Conservation (phyloP, 2,329 filamentous ascomycete species). For the Hirsutella rhossiliensis region DNA sequence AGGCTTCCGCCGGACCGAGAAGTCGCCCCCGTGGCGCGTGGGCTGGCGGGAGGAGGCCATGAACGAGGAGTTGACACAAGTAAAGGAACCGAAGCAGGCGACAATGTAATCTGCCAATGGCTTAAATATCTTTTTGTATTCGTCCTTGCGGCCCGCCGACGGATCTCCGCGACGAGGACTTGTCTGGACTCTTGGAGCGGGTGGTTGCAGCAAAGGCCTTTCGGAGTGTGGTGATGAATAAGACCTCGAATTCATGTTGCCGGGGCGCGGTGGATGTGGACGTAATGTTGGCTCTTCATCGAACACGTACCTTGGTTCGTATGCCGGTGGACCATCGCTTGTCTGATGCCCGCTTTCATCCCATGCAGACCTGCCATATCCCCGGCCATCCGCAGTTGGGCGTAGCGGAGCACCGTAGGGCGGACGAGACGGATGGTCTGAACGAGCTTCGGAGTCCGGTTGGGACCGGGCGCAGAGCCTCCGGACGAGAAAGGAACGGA, state of each 20-base stretch:
- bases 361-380: not conserved
- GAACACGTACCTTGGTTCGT: conserved; percentile 16
- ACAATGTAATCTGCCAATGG: conserved; percentile 68
- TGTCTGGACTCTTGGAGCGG: conserved; percentile 4
- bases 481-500: conserved; percentile 17
- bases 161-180: conserved; percentile 8
- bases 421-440: not conserved
- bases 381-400: conserved; percentile 1
- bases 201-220: conserved; percentile 14
- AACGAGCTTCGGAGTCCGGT: conserved; percentile 5
- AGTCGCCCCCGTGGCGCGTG: conserved; percentile 10
- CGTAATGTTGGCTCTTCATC: conserved; percentile 25
- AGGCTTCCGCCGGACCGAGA: conserved; percentile 14
- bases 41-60: conserved; percentile 30
- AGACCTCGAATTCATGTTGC: conserved; percentile 17
- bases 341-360: not conserved
- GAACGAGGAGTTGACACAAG: conserved; percentile 70
- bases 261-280: conserved; percentile 15
- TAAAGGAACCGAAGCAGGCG: conserved; percentile 53
- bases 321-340: not conserved
- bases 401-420: conserved; percentile 4
- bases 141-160: conserved; percentile 12
- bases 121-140: conserved; percentile 55
- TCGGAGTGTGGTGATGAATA: conserved; percentile 35
- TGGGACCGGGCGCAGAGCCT: conserved; percentile 9